Percentiles rank a stretch among this genome's conserved stretches.
Conservation (phyloP, 2,329 filamentous ascomycete species). For the Cyphellophora attinorum region DNA sequence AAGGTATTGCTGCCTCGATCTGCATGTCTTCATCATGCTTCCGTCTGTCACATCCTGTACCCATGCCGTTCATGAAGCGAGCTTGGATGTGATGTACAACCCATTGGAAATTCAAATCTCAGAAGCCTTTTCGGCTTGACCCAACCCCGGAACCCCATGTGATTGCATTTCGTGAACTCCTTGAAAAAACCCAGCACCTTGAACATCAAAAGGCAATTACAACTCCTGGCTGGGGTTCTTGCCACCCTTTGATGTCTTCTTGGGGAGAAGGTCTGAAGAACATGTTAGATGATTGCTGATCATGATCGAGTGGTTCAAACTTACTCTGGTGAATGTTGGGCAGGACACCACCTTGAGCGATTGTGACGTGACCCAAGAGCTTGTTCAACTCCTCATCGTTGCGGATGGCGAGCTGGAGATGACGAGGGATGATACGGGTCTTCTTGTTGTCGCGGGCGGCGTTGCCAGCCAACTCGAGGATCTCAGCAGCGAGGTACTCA, state of each 20-base stretch:
- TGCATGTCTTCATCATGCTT: conserved; percentile 25
- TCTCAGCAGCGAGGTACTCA: conserved; percentile 97
- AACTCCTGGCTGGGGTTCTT: conserved; percentile 92
- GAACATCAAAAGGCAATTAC: conserved; percentile 59
- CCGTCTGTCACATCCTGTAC: conserved; percentile 16
- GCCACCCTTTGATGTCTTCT: conserved; percentile 95
- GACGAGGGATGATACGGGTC: conserved; percentile 98
- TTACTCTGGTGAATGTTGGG: conserved; percentile 96
- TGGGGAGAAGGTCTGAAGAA: conserved; percentile 78
- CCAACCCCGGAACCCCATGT: conserved; percentile 61
- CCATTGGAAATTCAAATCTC: conserved; percentile 36
- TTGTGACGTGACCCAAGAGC: conserved; percentile 90
- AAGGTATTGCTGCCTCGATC: too few relatives aligned
- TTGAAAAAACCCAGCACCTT: conserved; percentile 61
- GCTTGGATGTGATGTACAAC: conserved; percentile 55
- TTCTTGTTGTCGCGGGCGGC: conserved; percentile 99
- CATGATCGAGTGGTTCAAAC: conserved; percentile 27
- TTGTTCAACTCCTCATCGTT: conserved; percentile 99
- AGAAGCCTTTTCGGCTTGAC: conserved; percentile 44
- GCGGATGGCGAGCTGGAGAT: conserved; percentile 97
- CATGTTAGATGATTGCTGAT: conserved; percentile 31
- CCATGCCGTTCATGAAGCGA: conserved; percentile 24
- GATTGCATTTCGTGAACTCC: conserved; percentile 53
- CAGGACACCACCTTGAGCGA: conserved; percentile 92
- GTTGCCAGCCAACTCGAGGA: conserved; percentile 97